Base-by-base conservation (phyloP, 2,329 filamentous ascomycete genomes). In the Cladobotryum mycophilum region DNA sequence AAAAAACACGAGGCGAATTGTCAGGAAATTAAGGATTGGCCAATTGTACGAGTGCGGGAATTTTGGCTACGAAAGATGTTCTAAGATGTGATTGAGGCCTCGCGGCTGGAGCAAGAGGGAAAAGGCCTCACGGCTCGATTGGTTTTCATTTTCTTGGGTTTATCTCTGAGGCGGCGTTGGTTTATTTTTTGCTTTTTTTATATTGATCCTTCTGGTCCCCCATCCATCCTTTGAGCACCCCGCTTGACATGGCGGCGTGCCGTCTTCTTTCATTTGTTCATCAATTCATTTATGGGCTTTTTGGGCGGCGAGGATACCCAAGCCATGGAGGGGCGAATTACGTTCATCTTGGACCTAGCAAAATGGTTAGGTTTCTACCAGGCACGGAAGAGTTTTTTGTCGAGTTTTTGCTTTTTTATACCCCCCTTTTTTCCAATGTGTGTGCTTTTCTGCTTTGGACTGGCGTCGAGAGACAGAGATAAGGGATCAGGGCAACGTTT, bases 51-150 rank as follows among this genome's bases (percentile, higher is more conserved):
- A 25, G 33, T 49, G 25, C 49, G 41, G 41, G 48, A 45, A 35
- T 53, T 30, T 47, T 25, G 34, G 35, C 6, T 30, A 33, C 35
- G 44, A 46, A 53, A 44, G 33, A 46, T 15, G 47, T 45, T 45
- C 25, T 47, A 35, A 53, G 50, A 51, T 53, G 53, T 49, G 45
- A 15, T 48, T 41, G 53, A 55, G 57, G 62, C 59, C 61, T 63
- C 62, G 53, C 63, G 63, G 63, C 61, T 57, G 20, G 20, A 48
- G 54, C 55, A 60, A 64, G 59, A 64, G 51, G 55, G 51, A 55
- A 56, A 41, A 53, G 52, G 61, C 60, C 62, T 64, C 62, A 60
- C 60, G 60, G 61, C 61, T 60, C 49, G 56, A 55, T 54, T 44
- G 54, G 18, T 18, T 33, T 51, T 46, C 37, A 54, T 56, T 51